These are phyloP conservation scores for Fragaria iinumae DNA, from an alignment of 306 rosid species.

Conservation along the genomic window DNA sequence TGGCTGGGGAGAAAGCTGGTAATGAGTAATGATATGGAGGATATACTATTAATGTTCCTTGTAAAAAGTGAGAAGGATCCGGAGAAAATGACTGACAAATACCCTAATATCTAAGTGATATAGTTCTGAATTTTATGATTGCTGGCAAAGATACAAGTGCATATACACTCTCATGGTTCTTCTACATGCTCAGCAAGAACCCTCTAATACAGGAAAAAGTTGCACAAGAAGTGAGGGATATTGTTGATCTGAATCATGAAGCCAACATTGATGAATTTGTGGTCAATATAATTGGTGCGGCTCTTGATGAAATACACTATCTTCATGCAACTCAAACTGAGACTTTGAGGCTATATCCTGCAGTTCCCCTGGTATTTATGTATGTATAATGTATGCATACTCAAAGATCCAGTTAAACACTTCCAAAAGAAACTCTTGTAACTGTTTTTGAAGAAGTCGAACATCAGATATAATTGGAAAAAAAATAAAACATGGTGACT, in stretches of 20 bases:
- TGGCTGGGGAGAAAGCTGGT: too few relatives aligned
- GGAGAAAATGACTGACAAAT: conserved; percentile 48
- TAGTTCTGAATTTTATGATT: conserved; percentile 63
- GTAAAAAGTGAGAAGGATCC: conserved; percentile 60
- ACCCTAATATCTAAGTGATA: conserved; percentile 48
- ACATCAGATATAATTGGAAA: neutral
- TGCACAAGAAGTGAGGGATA: conserved; percentile 46
- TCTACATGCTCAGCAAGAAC: too few relatives aligned
- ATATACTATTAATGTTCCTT: conserved; percentile 74
- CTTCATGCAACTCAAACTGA: conserved; percentile 74
- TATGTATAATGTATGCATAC: neutral
- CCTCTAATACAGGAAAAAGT: conserved; percentile 34
- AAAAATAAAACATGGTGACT: neutral
- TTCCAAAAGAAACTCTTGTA: neutral
- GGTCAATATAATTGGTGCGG: conserved; percentile 42
- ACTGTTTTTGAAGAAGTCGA: neutral
- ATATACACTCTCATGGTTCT: conserved; percentile 64
- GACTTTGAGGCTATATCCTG: conserved; percentile 80
- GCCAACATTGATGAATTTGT: conserved; percentile 39
- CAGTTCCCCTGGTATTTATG: conserved; percentile 48
- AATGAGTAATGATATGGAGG: conserved; percentile 45
- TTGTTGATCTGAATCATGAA: conserved; percentile 37
- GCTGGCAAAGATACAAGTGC: conserved; percentile 83
- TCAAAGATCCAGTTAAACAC: neutral
- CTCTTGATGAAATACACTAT: conserved; percentile 72